Base-by-base conservation (phyloP, 1,284 basidiomycete species). In the Ustilago loliicola region DNA sequence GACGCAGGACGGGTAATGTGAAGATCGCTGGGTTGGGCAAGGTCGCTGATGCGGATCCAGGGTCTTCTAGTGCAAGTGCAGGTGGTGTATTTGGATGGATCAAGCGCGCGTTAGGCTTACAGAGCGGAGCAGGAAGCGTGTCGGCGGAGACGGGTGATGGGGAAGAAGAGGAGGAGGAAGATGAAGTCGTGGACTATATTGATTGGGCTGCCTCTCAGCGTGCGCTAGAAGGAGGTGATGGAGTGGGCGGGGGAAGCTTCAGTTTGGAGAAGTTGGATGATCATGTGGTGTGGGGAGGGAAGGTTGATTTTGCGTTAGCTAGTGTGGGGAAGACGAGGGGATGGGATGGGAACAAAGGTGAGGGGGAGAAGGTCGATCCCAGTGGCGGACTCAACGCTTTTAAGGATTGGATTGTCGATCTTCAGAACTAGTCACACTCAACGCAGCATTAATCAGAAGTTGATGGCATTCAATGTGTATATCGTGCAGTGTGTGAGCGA, bases 11-110 rank as follows among this genome's bases (percentile, higher is more conserved):
- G 38, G 66, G 72, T 2, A 67, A 69, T n/a, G 79, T 84, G 58
- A 81, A 78, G 53, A 74, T 85, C 42, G 82, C 79, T 11, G 82
- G 78, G 2, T 70, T 85, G 72, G 73, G 66, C 38, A 75, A 81
- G 51, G 82, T 85, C 2, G 72, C 66, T 7, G 69, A 71, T 48
- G 62, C 55, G 1, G 70, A 65, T 30, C 50, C 66, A 15, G 48
- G 50, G 6, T 19, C 15, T 13, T 34, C 64, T 7, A 27, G 25
- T n/a, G 48, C 3, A 51, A 42, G 34, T 21, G 29, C 47, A 32
- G 53, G 63, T 30, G 62, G 82, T 19, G 58, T 73, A 17, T 70
- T 77, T 48, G 75, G 67, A 23, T 81, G 77, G 79, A 67, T 73
- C 73, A 72, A 52, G 70, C 66, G 64, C 38, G 68, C 68, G 3